Conservation (phyloP, 306 rosid species). For the Adenanthera pavonina region DNA sequence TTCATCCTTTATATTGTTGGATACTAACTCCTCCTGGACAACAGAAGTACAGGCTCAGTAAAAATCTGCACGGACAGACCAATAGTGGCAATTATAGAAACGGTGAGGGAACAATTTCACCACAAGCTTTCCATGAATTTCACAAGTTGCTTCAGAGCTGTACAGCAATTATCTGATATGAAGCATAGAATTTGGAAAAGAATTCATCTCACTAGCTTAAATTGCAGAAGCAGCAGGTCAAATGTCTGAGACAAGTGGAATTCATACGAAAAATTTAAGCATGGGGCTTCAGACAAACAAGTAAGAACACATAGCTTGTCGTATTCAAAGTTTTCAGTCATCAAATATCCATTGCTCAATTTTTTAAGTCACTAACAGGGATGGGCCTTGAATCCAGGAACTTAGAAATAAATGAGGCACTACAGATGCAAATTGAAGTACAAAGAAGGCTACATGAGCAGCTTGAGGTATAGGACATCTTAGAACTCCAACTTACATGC, state of each 20-base stretch:
- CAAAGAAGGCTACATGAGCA: conserved; percentile 89
- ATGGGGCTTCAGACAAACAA: conserved; percentile 66
- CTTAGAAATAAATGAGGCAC: conserved; percentile 71
- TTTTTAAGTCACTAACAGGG: conserved; percentile 28
- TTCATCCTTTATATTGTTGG: neutral
- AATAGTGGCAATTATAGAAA: conserved; percentile 54
- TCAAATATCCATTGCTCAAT: conserved; percentile 11
- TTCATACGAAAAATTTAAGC: conserved; percentile 60
- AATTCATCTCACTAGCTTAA: conserved; percentile 33
- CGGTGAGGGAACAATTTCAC: conserved; percentile 48
- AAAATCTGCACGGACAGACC: conserved; percentile 69
- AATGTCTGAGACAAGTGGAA: conserved; percentile 61
- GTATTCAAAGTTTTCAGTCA: neutral
- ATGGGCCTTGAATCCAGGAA: conserved; percentile 50
- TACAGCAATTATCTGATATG: neutral
- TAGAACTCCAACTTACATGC: conserved; percentile 5
- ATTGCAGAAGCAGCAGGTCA: conserved; percentile 49
- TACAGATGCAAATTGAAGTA: conserved; percentile 88
- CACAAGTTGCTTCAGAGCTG: conserved; percentile 2
- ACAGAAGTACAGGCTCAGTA: conserved; percentile 91
- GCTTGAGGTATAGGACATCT: conserved; percentile 66
- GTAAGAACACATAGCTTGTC: conserved; percentile 52
- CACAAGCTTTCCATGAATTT: conserved; percentile 13
- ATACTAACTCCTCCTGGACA: conserved; percentile 28
- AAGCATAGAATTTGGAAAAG: conserved; percentile 18